Evolutionary conservation across 2,329 filamentous ascomycete species (phyloP), one percentile per base, ranked within the genome.

Genomic region (Calonectria multiphialidica): DNA sequence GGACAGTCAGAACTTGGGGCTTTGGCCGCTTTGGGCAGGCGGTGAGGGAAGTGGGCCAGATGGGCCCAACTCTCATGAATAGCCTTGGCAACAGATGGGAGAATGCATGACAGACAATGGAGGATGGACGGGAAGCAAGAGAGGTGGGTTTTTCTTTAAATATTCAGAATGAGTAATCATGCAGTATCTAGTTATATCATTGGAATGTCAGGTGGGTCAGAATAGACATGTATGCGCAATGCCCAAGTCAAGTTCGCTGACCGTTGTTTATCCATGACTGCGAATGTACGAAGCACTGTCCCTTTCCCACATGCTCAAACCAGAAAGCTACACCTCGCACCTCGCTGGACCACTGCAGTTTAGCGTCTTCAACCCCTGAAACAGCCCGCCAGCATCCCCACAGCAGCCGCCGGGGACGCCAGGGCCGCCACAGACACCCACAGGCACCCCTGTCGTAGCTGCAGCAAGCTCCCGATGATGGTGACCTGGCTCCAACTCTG

Each of bases 1-100:
- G 30, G 57, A 33, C n/a, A 15, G 37, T 62, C 53, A 59, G 23
- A 59, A 30, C 35, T 63, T 37, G 57, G n/a, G 23, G 49, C 28
- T 42, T 44, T 7, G 65, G 70, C 77, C 76, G 70, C 66, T 74
- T 75, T 77, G 70, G 74, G 76, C 71, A 71, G 64, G 68, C 68
- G 63, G 63, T 66, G 53, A 18, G 18, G 21, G 2, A 6, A 23
- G 49, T 37, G n/a, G 28, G 30, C 55, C 42, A 25, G 23, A 45
- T 15, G 13, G 16, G 3, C 37, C 5, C 18, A 57, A 3, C 30
- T 55, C 30, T 57, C 53, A 57, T 57, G 53, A 30, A 30, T 30
- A 8, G 8, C 28, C 28, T 30, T n/a, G n/a, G 28, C 28, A 30
- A 30, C 35, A 37, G 10, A 37, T 37, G 35, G 35, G 3, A 37